Evolutionary conservation across 2,329 filamentous ascomycete genomes (phyloP).

Genomic region (Mollisia scopiformis): DNA sequence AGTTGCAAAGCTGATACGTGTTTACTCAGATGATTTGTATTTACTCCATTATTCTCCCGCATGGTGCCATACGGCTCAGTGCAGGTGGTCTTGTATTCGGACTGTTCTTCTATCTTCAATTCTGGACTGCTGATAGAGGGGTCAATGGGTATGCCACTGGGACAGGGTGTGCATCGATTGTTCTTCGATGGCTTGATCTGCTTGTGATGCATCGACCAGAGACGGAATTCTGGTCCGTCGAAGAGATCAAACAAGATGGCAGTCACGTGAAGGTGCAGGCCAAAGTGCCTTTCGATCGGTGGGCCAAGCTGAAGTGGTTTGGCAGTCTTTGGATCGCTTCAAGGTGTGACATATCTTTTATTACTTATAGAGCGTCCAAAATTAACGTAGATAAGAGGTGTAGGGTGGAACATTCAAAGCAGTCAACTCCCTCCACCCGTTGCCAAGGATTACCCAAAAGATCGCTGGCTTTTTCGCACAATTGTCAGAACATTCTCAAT

Average conservation of each 20-base stretch:
- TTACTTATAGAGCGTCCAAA: neutral
- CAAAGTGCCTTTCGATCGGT: neutral
- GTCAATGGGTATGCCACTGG: neutral
- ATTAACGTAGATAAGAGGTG: neutral
- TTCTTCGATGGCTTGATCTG: slow-evolving; percentile 9
- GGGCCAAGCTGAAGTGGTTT: slow-evolving; percentile 4
- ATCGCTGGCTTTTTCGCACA: no score
- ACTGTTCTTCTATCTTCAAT: neutral
- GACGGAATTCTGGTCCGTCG: slow-evolving; percentile 4
- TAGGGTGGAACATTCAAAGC: neutral
- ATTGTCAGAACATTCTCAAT: neutral
- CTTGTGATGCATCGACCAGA: slow-evolving; percentile 1
- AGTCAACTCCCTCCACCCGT: neutral
- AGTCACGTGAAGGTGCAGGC: neutral
- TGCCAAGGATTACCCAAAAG: neutral
- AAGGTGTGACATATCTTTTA: neutral
- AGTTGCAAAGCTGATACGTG: neutral
- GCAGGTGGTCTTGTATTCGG: neutral
- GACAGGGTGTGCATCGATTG: neutral
- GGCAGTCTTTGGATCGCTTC: neutral
- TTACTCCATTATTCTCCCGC: neutral
- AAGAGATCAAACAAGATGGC: neutral
- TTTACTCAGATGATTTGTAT: neutral
- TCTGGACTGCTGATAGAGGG: neutral
- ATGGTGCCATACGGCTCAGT: neutral